Percentiles rank a stretch among this genome's conserved stretches.
These are phyloP conservation scores for Datisca glomerata DNA, from an alignment of 306 rosid genomes.

Conservation along the genomic window DNA sequence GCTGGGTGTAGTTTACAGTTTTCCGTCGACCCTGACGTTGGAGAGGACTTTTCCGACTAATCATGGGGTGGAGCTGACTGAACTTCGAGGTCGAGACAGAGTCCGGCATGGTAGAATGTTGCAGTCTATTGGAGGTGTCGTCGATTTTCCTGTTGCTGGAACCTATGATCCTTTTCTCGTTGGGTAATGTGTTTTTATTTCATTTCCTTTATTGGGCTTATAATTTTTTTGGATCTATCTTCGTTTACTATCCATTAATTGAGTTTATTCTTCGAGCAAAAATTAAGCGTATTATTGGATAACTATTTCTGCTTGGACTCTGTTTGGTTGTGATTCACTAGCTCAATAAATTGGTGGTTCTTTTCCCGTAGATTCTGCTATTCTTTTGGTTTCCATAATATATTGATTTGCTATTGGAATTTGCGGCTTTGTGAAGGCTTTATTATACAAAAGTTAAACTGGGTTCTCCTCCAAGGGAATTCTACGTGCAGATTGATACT, in stretches of 20 bases:
- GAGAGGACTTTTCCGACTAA: conserved; percentile 75
- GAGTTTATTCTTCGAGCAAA: conserved; percentile 1
- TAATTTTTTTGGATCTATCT: conserved; percentile 6
- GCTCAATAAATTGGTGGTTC: too few relatives aligned
- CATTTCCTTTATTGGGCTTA: not conserved
- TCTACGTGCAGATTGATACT: conserved; percentile 89
- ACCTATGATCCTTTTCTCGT: conserved; percentile 74
- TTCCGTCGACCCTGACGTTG: conserved; percentile 48
- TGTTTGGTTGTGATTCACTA: too few relatives aligned
- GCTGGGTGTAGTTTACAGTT: conserved; percentile 18
- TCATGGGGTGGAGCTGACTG: conserved; percentile 53
- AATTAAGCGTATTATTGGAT: too few relatives aligned
- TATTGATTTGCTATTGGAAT: conserved; percentile 5
- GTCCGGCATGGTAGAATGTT: conserved; percentile 63
- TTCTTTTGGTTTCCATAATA: too few relatives aligned
- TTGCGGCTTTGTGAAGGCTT: conserved; percentile 40
- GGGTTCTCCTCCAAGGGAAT: conserved; percentile 88
- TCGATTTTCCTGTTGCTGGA: conserved; percentile 59
- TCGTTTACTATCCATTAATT: not conserved
- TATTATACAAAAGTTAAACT: conserved; percentile 70
- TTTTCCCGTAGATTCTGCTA: too few relatives aligned
- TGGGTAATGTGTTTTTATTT: conserved; percentile 45
- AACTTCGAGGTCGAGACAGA: conserved; percentile 58
- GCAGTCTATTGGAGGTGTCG: conserved; percentile 57
- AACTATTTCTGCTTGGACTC: too few relatives aligned